Evolutionary conservation across 192 early-diverging fungal genomes (phyloP), one percentile per base, ranked within the genome.

Genomic region (Coemansia sp.): DNA sequence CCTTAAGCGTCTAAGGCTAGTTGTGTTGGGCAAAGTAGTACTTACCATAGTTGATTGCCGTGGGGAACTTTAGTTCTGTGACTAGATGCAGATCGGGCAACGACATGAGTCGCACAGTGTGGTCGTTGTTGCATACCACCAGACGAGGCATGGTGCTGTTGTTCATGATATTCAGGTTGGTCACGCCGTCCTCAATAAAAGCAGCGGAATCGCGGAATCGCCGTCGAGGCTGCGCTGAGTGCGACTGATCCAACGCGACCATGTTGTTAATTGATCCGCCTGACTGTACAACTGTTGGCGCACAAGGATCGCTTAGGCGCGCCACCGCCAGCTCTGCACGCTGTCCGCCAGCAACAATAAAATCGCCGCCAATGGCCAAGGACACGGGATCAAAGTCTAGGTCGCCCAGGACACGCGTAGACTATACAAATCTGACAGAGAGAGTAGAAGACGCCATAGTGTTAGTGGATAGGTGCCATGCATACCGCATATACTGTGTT

Each of bases 71-170:
- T n/a, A 98, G 86, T 16, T 81, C 93, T 1, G 89, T 85, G 26
- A 96, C 66, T 22, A 88, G 83, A 42, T 89, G 84, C 51, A 98
- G 82, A 49, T 84, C 86, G 1, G 96, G 96, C 36, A 97, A 78
- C 0, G 90, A 86, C 73, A 91, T 90, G 6, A 98, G 88, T 68
- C 94, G 95, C 71, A 98, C 93, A 4, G 93, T 93, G 51, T 93
- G 86, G 74, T 98, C 96, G 70, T 98, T 98, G 80, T 95, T 97
- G 81, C 94, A 93, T 22, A 95, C 91, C 65, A 96, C 66, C 8
- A 98, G 80, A 6, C 92, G 89, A 1, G 89, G 89, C 19, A 86
- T 86, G 22, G 69, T 76, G 47, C 68, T 62, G 39, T 43, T 62
- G 55, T 40, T 73, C 41, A 78, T 76, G 49, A 77, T 74, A 26